These are phyloP conservation scores for Pyrus betulifolia DNA, from an alignment of 306 rosid species.

Conservation along the genomic window DNA sequence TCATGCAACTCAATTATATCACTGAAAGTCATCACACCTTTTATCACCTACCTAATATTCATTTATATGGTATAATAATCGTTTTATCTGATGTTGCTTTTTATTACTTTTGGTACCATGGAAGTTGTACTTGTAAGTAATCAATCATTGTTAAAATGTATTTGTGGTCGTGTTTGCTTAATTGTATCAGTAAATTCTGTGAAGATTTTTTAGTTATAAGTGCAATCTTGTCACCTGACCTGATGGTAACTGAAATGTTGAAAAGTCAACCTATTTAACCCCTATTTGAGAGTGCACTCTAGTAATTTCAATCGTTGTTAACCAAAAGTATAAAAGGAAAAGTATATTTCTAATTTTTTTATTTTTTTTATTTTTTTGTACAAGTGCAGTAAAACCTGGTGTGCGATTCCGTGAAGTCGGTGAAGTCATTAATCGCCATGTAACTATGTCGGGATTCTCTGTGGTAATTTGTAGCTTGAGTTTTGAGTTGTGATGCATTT, in stretches of 20 bases:
- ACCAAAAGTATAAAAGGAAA: not conserved
- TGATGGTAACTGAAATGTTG: not conserved
- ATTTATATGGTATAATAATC: not conserved
- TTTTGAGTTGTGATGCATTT: conserved; percentile 8
- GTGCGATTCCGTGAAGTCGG: conserved; percentile 91
- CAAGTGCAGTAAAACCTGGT: conserved; percentile 79
- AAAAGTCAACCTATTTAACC: not conserved
- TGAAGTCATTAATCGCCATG: conserved; percentile 82
- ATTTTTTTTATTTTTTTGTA: not conserved
- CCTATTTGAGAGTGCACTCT: not conserved
- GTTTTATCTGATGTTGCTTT: not conserved
- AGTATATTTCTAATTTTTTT: conserved; percentile 6
- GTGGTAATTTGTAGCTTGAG: conserved; percentile 54
- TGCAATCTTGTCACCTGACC: not conserved
- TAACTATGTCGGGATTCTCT: conserved; percentile 73
- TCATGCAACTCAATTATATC: not conserved
- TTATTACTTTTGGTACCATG: not conserved
- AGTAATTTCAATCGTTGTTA: not conserved
- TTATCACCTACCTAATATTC: not conserved
- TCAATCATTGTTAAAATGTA: not conserved
- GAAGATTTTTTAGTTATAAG: not conserved
- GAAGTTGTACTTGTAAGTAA: not conserved
- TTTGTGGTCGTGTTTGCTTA: not conserved
- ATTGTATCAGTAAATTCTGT: not conserved
- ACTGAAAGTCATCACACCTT: not conserved